A percentile compares a stretch with the other conserved stretches of the same genome.
These are phyloP conservation scores for Spergularia bocconei DNA, from an alignment of 148 eudicot genomes.

Conservation along the genomic window DNA sequence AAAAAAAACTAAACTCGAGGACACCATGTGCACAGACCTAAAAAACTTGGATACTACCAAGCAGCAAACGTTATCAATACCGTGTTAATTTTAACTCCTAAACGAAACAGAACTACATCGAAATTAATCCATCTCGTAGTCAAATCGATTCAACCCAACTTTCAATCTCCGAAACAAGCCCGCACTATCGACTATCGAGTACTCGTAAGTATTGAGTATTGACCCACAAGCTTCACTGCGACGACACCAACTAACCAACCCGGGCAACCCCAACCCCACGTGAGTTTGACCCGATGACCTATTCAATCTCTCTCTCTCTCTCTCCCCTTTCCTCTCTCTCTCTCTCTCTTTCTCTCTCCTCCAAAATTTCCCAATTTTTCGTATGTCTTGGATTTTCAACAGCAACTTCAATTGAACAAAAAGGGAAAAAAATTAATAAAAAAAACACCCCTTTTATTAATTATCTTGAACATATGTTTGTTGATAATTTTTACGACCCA, in stretches of 20 bases:
- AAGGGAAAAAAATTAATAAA: not conserved
- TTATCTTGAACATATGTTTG: constrained; percentile 17
- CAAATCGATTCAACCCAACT: no score
- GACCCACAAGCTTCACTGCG: not conserved
- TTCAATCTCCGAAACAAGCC: not conserved
- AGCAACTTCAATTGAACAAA: constrained; percentile 10
- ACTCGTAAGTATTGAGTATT: no score
- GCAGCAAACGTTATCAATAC: no score
- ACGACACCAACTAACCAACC: not conserved
- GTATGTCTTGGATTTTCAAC: not conserved
- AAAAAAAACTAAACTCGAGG: no score
- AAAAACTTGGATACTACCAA: no score
- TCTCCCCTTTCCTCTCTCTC: constrained; percentile 17
- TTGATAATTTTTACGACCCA: constrained; percentile 4
- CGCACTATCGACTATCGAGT: not conserved
- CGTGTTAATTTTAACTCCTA: no score
- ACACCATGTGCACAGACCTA: no score
- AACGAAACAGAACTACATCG: no score
- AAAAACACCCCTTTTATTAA: not conserved
- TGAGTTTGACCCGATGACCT: constrained; percentile 13
- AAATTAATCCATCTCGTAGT: no score
- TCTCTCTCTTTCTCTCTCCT: constrained; percentile 13
- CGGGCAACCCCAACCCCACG: not conserved
- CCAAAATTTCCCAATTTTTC: not conserved
- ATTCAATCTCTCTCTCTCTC: not conserved